Percentiles rank a stretch among this genome's conserved stretches.
Evolutionary conservation across 192 early-diverging fungal genomes (phyloP).

Genomic region (Pilobolus umbonatus): DNA sequence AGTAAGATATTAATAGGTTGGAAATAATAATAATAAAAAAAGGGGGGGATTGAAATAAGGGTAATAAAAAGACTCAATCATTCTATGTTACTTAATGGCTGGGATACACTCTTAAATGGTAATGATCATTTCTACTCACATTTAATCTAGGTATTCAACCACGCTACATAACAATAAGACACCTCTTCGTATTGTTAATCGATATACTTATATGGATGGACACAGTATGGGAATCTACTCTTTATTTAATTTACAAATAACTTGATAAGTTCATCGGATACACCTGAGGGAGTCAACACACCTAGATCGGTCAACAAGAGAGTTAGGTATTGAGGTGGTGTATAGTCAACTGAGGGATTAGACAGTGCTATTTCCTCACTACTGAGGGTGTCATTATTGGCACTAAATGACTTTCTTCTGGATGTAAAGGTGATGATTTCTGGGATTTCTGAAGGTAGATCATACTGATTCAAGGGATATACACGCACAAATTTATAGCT

Average conservation of each 20-base stretch:
- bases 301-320: constrained; percentile 89
- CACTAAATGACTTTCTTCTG: constrained; percentile 22
- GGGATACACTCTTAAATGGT: too few species aligned
- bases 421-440: constrained; percentile 52
- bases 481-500: constrained; percentile 96
- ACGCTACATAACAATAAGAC: too few species aligned
- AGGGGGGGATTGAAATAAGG: neutral
- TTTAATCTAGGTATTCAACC: too few species aligned
- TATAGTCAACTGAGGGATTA: constrained; percentile 89
- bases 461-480: constrained; percentile 94
- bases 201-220: too few species aligned
- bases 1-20: neutral
- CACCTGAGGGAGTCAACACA: constrained; percentile 86
- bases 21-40: neutral
- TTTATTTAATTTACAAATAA: too few species aligned
- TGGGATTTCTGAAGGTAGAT: constrained; percentile 74
- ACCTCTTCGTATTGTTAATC: too few species aligned
- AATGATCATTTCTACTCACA: too few species aligned
- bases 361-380: constrained; percentile 32
- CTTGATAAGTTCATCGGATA: constrained; percentile 83
- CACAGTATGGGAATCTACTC: too few species aligned
- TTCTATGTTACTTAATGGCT: too few species aligned
- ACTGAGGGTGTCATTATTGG: constrained; percentile 1
- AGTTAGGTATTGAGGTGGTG: constrained; percentile 87
- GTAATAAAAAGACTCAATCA: too few species aligned